These are phyloP conservation scores for Hirsutella rhossiliensis DNA, from an alignment of 2,329 filamentous ascomycete species.

Conservation along the genomic window DNA sequence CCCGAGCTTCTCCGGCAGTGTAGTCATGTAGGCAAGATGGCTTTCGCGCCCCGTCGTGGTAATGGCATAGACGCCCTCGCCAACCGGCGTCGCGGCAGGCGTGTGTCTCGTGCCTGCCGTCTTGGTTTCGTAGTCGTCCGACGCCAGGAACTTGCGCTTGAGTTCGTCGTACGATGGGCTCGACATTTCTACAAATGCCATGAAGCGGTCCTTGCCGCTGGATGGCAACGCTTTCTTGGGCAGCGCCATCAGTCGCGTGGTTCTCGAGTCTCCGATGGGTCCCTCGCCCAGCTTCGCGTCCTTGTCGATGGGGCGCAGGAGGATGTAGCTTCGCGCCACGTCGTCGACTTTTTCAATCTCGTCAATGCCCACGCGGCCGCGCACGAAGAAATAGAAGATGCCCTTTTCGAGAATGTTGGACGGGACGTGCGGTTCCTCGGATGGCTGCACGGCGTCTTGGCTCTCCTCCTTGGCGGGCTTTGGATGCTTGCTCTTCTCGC, in stretches of 20 bases:
- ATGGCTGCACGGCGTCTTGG: conserved; percentile 6
- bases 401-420: conserved; percentile 69
- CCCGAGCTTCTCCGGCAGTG: conserved; percentile 55
- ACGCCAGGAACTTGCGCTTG: conserved; percentile 58
- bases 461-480: neutral
- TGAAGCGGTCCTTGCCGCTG: conserved; percentile 55
- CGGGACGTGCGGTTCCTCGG: conserved; percentile 18
- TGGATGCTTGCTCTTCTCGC: neutral
- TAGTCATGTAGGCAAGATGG: conserved; percentile 71
- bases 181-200: conserved; percentile 73
- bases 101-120: conserved; percentile 57
- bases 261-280: conserved; percentile 35
- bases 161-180: conserved; percentile 53
- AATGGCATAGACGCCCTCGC: conserved; percentile 76
- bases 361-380: conserved; percentile 62
- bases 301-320: conserved; percentile 59
- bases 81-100: conserved; percentile 62
- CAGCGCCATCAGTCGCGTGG: conserved; percentile 62
- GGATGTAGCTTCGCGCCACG: conserved; percentile 66
- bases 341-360: conserved; percentile 58
- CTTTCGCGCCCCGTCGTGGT: conserved; percentile 58
- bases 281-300: conserved; percentile 49
- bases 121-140: conserved; percentile 61
- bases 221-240: conserved; percentile 77
- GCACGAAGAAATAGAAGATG: conserved; percentile 83